Base-by-base conservation (phyloP, 768 basidiomycete species). In the Glaciozyma martinii region DNA sequence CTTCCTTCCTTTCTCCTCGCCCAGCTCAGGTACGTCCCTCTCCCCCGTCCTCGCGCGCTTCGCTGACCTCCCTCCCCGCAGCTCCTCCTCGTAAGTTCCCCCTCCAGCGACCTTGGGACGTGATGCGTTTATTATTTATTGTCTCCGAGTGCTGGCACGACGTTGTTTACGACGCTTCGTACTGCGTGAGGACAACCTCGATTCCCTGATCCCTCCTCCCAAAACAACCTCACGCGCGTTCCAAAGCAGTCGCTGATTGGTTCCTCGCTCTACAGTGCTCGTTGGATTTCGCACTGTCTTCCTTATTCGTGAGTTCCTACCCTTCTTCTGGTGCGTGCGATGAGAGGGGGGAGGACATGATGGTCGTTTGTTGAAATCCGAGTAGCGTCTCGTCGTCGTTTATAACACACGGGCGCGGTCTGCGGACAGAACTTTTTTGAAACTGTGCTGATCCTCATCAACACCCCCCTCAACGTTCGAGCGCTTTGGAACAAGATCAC, bases 41-140 rank as follows among this genome's bases (percentile, higher is more conserved):
- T 19, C 29, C 25, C 30, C 13, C 47, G 27, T 23, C 52, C 32
- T 50, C 33, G 21, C 4, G 44, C 10, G 40, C 16, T 43, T 33
- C 47, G 29, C 49, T 27, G 37, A 40, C 10, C 10, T 25, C 61
- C 42, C 21, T 46, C 13, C 49, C 19, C 32, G 7, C 49, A 27
- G 19, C 4, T 42, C 50, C 53, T 37, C 16, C 18, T 42, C 52
- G 30, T 21, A 18, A 44, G 53, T 52, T 15, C 47, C 32, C 49
- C 23, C 25, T 19, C 13, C 12, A 13, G 12, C 12, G 30, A 19
- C 16, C 29, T 3, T 15, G 40, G 58, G 44, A 67, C 62, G 55
- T 60, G 66, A 67, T 67, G 66, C 21, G 53, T 54, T 43, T 42
- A 60, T 67, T 54, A 68, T 68, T 68, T 68, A 68, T 68, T 68